Base-by-base conservation (phyloP, 176 grass and related monocot species). In the Avena sativa region DNA sequence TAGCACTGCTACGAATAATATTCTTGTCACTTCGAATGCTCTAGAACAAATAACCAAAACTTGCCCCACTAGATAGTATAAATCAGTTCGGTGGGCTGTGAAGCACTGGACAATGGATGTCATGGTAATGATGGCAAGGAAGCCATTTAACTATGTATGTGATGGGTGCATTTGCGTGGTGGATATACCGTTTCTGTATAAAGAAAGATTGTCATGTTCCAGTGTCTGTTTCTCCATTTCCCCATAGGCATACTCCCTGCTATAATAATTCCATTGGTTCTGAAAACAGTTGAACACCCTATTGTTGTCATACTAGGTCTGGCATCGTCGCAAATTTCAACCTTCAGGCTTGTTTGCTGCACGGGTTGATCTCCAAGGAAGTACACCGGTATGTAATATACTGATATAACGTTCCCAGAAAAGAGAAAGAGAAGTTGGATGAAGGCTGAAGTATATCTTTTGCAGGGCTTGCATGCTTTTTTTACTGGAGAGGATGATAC, bases 401-500 rank as follows among this genome's bases (percentile, higher is more conserved):
- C 52, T 78, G 83, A 75, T 50, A 55, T 81, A 12, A 36, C 50
- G 65, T 81, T 3, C 12, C 55, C 11, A 75, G 44, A 75, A 83
- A 85, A 32, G 16, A 59, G 63, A 79, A 51, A 32, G 47, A 56
- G n/a, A 60, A 76, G 21, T 88, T 69, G 53, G 46, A 16, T 52
- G 47, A 47, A 51, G 28, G 20, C 81, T 90, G 74, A 95, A 89
- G 51, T 52, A 60, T 81, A 78, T 48, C 76, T 67, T 62, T 4
- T 89, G 55, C 87, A 98, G 97, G 94, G 86, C 34, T 86, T 95
- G 74, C 97, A 98, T 85, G 94, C 87, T 82, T 89, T 99, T 82
- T 98, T 98, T 88, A 98, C 93, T 64, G 94, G 97, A 85, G 92
- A 93, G 79, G 97, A 98, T 90, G 85, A 94, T 91, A 96, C 88